phyloP scores from a whole-genome alignment of 305 asterid species.

The Ruellia speciosa region DNA sequence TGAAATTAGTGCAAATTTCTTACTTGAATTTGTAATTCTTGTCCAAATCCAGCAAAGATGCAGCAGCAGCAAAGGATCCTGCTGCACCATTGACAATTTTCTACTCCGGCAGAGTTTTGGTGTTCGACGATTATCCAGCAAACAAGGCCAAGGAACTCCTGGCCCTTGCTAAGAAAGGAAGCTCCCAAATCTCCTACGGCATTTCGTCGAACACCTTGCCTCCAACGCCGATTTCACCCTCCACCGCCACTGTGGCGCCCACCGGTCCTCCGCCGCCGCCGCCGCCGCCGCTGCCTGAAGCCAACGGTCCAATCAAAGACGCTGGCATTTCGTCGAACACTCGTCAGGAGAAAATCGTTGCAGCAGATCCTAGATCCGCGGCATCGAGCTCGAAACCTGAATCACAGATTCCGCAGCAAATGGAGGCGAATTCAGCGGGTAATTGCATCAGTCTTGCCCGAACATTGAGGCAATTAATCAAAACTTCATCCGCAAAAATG shows the following conservation, averaged over 20 bases:
- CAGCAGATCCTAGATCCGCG: neutral
- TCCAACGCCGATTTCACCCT: conserved; percentile 2
- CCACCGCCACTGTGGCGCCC: neutral
- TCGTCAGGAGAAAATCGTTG: conserved; percentile 11
- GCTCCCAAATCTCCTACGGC: conserved; percentile 25
- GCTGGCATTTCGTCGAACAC: conserved; percentile 15
- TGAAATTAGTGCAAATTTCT: no score
- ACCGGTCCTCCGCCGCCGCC: conserved; percentile 1
- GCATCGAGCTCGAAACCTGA: neutral
- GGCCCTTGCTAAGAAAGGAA: conserved; percentile 38
- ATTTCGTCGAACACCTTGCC: conserved; percentile 13
- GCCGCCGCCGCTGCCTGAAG: neutral
- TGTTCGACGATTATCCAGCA: conserved; percentile 52
- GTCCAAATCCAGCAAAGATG: conserved; percentile 26
- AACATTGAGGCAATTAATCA: no score
- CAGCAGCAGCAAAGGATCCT: conserved; percentile 18
- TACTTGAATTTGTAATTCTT: conserved; percentile 9
- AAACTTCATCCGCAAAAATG: no score
- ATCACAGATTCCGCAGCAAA: conserved; percentile 15
- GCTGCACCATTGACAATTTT: conserved; percentile 63
- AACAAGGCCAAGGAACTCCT: conserved; percentile 47
- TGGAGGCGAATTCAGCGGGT: conserved; percentile 39
- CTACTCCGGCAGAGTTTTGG: conserved; percentile 52
- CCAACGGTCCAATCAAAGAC: neutral
- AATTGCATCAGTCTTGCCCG: neutral